A percentile compares a stretch with the other conserved stretches of the same genome.
Conservation (phyloP, 352 stramenopile genomes). For the Phytophthora lateralis region DNA sequence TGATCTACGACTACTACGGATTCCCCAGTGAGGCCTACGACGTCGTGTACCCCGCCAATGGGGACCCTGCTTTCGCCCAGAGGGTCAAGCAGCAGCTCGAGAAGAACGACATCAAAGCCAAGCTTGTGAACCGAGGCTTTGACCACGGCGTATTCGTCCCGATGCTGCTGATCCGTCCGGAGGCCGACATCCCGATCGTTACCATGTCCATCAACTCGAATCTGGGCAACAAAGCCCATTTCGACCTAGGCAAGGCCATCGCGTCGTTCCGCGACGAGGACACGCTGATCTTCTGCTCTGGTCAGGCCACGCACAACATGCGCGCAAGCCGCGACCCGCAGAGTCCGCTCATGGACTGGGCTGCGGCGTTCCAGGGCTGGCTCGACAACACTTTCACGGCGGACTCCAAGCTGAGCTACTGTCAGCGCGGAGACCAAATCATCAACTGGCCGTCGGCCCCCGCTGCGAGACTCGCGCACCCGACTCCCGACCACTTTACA, state of each 20-base stretch:
- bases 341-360: slow-evolving; percentile 27
- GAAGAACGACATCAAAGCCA: slow-evolving; percentile 48
- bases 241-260: slow-evolving; percentile 65
- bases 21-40: slow-evolving; percentile 90
- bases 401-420: slow-evolving; percentile 32
- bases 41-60: slow-evolving; percentile 81
- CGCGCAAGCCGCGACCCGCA: slow-evolving; percentile 28
- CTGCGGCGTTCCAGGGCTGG: slow-evolving; percentile 41
- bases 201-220: slow-evolving; percentile 69
- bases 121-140: slow-evolving; percentile 67
- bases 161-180: slow-evolving; percentile 87
- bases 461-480: slow-evolving; percentile 45
- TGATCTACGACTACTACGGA: slow-evolving; percentile 92
- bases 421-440: slow-evolving; percentile 35
- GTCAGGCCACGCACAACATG: slow-evolving; percentile 52
- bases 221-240: slow-evolving; percentile 46
- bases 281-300: slow-evolving; percentile 77
- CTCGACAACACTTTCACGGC: slow-evolving; percentile 37
- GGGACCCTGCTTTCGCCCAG: slow-evolving; percentile 66
- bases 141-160: slow-evolving; percentile 95
- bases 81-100: slow-evolving; percentile 69
- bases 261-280: slow-evolving; percentile 59
- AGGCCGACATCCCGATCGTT: slow-evolving; percentile 90
- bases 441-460: slow-evolving; percentile 42
- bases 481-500: slow-evolving; percentile 57